These are phyloP conservation scores for Puya raimondii DNA, from an alignment of 176 grass and related monocot species.

Conservation along the genomic window DNA sequence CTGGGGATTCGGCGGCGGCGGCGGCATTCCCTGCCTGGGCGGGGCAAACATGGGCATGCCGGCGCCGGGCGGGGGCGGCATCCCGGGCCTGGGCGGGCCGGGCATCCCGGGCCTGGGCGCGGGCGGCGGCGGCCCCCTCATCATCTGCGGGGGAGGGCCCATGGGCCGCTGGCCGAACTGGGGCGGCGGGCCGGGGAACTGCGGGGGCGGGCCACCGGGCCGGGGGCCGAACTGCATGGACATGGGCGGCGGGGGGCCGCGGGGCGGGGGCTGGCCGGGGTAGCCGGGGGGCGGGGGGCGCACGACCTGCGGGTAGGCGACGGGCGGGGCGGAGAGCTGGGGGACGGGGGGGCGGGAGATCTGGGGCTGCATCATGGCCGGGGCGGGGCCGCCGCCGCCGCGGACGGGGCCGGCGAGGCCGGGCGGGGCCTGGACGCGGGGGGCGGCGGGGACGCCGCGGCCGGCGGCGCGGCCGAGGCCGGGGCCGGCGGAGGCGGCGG, in stretches of 20 bases:
- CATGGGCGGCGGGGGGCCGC: conserved; percentile 31
- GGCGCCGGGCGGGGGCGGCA: conserved; percentile 55
- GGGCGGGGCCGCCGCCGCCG: conserved; percentile 70
- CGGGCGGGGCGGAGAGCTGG: conserved; percentile 58
- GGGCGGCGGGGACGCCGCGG: conserved; percentile 58
- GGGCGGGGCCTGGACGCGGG: conserved; percentile 69
- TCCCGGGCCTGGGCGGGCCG: conserved; percentile 50
- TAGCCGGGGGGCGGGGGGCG: conserved; percentile 27
- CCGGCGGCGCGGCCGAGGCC: conserved; percentile 73
- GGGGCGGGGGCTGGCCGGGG: conserved; percentile 7
- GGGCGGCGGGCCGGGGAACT: conserved; percentile 48
- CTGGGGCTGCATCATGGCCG: conserved; percentile 96
- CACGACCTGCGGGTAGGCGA: conserved; percentile 77
- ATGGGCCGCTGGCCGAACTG: conserved; percentile 68
- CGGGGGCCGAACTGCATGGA: conserved; percentile 53
- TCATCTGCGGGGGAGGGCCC: conserved; percentile 37
- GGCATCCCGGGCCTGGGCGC: conserved; percentile 72
- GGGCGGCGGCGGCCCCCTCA: conserved; percentile 31
- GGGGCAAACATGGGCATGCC: conserved; percentile 46
- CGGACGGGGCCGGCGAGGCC: conserved; percentile 74
- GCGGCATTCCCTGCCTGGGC: conserved; percentile 71
- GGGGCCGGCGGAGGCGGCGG: conserved; percentile 39
- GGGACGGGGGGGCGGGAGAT: conserved; percentile 75
- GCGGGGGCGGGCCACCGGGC: conserved; percentile 45
- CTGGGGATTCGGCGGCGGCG: conserved; percentile 56